A percentile compares a stretch with the other conserved stretches of the same genome.
These are phyloP conservation scores for Trichoderma koningii DNA, from an alignment of 2,329 filamentous ascomycete species.

Conservation along the genomic window DNA sequence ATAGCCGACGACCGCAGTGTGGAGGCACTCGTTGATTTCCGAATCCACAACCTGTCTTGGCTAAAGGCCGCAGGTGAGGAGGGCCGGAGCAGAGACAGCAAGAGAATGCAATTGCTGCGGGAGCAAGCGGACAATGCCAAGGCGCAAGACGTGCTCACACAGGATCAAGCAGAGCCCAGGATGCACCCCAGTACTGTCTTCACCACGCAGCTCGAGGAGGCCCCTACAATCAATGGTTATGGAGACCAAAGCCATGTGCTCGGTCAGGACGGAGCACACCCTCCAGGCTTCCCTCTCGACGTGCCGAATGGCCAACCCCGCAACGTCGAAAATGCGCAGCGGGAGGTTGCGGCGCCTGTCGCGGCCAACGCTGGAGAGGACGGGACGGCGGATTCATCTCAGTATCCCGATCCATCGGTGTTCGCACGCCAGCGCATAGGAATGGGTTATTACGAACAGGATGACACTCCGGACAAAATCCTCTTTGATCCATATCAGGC, in stretches of 20 bases:
- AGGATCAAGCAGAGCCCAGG: conserved; percentile 35
- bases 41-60: conserved; percentile 84
- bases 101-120: conserved; percentile 58
- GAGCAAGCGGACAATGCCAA: conserved; percentile 61
- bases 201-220: conserved; percentile 1
- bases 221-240: conserved; percentile 32
- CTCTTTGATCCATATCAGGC: conserved; percentile 61
- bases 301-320: conserved; percentile 27
- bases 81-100: conserved; percentile 58
- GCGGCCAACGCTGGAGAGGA: conserved; percentile 33
- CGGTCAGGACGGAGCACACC: conserved; percentile 30
- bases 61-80: conserved; percentile 63
- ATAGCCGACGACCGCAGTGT: conserved; percentile 90
- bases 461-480: conserved; percentile 59
- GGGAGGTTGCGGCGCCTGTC: conserved; percentile 14
- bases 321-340: conserved; percentile 19
- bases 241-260: conserved; percentile 41
- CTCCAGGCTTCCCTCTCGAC: conserved; percentile 15
- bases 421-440: conserved; percentile 55
- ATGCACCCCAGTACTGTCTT: conserved; percentile 29
- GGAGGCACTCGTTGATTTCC: conserved; percentile 88
- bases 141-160: conserved; percentile 48
- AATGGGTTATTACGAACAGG: conserved; percentile 63
- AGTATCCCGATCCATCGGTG: conserved; percentile 54
- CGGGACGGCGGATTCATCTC: conserved; percentile 38